These are phyloP conservation scores for Trypanosomatidae sp. DNA, from an alignment of 208 protist genomes.

Conservation along the genomic window DNA sequence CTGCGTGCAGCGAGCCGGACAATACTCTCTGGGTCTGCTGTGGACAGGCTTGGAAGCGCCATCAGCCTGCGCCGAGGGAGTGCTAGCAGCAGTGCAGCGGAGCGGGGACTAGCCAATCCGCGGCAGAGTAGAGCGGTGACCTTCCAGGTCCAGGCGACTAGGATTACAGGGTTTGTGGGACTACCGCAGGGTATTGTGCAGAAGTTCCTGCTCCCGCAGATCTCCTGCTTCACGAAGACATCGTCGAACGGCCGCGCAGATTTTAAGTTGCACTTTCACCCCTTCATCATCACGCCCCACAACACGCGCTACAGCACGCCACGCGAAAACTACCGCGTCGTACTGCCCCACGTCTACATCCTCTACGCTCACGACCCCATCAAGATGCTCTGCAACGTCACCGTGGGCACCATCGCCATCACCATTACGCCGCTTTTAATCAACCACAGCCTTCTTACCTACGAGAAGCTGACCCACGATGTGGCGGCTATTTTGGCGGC, in stretches of 20 bases:
- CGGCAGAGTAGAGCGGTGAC: conserved; percentile 28
- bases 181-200: conserved; percentile 60
- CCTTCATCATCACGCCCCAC: conserved; percentile 60
- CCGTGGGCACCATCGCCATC: conserved; percentile 74
- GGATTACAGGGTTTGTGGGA: conserved; percentile 45
- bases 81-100: not conserved
- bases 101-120: not conserved
- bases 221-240: conserved; percentile 55
- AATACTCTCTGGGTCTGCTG: conserved; percentile 8
- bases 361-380: conserved; percentile 66
- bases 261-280: conserved; percentile 74
- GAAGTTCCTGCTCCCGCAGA: conserved; percentile 56
- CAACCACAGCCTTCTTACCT: conserved; percentile 74
- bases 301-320: conserved; percentile 30
- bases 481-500: conserved; percentile 33
- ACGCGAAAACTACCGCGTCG: conserved; percentile 45
- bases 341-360: conserved; percentile 71
- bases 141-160: conserved; percentile 54
- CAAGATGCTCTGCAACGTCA: conserved; percentile 49
- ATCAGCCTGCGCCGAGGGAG: not conserved
- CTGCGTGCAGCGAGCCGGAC: conserved; percentile 14
- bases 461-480: conserved; percentile 51
- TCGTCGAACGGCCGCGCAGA: conserved; percentile 63
- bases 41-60: not conserved
- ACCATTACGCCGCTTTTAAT: conserved; percentile 79